Conservation (phyloP, 306 rosid genomes). For the Trifolium fragiferum region DNA sequence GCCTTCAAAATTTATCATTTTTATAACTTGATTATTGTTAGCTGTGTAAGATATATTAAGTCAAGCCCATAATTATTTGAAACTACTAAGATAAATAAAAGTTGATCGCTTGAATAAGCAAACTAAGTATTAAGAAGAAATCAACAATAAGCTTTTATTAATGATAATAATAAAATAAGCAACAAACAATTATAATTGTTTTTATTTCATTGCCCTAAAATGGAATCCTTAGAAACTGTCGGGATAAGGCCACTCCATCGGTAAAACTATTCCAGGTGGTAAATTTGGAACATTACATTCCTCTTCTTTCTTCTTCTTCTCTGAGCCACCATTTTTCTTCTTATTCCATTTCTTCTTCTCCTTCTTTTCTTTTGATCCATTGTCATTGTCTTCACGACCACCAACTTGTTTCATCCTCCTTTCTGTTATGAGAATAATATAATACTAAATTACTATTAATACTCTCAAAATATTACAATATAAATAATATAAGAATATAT, state of each 20-base stretch:
- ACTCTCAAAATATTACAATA: too few species aligned
- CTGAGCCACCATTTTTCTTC: neutral
- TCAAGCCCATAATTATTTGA: neutral
- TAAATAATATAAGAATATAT: too few species aligned
- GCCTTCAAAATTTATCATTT: too few species aligned
- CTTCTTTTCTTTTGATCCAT: too few species aligned
- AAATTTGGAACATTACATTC: neutral
- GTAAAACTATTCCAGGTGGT: neutral
- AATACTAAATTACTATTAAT: neutral
- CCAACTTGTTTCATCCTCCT: neutral
- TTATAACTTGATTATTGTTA: too few species aligned
- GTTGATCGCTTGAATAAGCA: too few species aligned
- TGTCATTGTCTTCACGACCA: neutral
- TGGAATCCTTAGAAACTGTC: neutral
- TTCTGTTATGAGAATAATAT: neutral
- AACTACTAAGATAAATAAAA: too few species aligned
- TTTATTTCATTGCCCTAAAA: neutral
- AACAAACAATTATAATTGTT: too few species aligned
- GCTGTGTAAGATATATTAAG: too few species aligned
- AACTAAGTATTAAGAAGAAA: too few species aligned
- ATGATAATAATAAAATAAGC: neutral
- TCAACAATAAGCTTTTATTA: too few species aligned
- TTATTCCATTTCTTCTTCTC: neutral
- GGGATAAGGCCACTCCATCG: neutral
- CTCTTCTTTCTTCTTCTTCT: neutral